Evolutionary conservation across 2,329 filamentous ascomycete genomes (phyloP), one percentile per base, ranked within the genome.

Genomic region (Penicillium sp.): DNA sequence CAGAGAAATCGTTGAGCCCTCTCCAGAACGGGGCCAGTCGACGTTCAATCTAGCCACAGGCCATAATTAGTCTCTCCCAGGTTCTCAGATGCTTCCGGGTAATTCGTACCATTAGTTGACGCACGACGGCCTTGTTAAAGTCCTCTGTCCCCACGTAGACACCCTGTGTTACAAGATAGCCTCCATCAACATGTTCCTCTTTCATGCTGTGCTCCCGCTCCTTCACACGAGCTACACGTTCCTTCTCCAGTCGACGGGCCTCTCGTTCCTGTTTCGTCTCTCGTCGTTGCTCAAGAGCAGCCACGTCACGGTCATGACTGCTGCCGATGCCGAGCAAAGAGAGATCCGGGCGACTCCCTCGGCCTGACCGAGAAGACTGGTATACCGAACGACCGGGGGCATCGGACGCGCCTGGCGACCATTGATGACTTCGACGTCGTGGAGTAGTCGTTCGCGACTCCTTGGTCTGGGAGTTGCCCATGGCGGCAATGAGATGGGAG

Each of bases 11-110:
- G 59, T 96, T 87, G 4, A 99, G 78, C 5, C 94, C 94, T 67
- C 88, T 87, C 91, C 93, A 99, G 71, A 99, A 99, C 0, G 94
- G 94, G 39, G 94, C 94, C 56, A 99, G 75, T 57, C 88, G 86
- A 62, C 94, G 84, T 74, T 99, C 94, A 69, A 99, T 91, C 93
- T 97, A 66, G n/a, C 16, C 24, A 42, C 9, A 13, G 55, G n/a
- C 4, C 16, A 42, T 18, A 21, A 54, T 69, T 45, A 68, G 60
- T 52, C 49, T 47, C 45, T n/a, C 24, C 15, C 36, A 29, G 39
- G 45, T 23, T 23, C 10, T 16, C 10, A 8, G 13, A 26, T n/a
- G 21, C 39, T 38, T 10, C 15, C 16, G 8, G 16, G 34, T 4
- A 21, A 21, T 28, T 65, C 76, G 66, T 81, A 95, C 91, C 86